These are phyloP conservation scores for Penicillium griseofulvum DNA, from an alignment of 2,329 filamentous ascomycete species.

Conservation along the genomic window DNA sequence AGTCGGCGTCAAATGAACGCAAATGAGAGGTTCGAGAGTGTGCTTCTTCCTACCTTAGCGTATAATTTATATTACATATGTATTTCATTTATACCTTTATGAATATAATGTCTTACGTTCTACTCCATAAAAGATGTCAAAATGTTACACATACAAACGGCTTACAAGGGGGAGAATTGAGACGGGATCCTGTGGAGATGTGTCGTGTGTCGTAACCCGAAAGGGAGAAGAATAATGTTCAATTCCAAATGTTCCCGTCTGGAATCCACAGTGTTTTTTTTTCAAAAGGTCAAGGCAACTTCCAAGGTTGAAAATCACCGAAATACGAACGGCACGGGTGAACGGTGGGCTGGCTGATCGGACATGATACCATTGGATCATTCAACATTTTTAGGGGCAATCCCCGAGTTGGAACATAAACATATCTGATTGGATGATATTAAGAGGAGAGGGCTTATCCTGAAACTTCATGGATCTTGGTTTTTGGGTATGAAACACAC, in stretches of 20 bases:
- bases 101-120: too few species aligned
- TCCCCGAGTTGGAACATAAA: background rate
- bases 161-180: constrained; percentile 3
- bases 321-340: constrained; percentile 5
- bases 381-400: background rate
- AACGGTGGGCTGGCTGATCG: constrained; percentile 20
- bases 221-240: background rate
- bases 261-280: background rate
- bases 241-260: background rate
- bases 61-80: background rate
- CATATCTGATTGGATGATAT: background rate
- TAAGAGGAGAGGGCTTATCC: constrained; percentile 9
- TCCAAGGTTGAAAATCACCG: background rate
- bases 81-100: too few species aligned
- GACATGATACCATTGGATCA: background rate
- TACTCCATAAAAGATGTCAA: too few species aligned
- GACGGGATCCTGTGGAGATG: constrained; percentile 10
- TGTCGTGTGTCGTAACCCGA: constrained; percentile 6
- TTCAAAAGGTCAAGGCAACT: background rate
- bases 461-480: constrained; percentile 30
- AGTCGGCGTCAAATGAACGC: constrained; percentile 36
- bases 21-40: constrained; percentile 27
- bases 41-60: constrained; percentile 7
- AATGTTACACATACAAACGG: background rate
- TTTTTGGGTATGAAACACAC: constrained; percentile 29